Conservation (phyloP, 495 filamentous ascomycete species). For the Aspergillus carlsbadensis region DNA sequence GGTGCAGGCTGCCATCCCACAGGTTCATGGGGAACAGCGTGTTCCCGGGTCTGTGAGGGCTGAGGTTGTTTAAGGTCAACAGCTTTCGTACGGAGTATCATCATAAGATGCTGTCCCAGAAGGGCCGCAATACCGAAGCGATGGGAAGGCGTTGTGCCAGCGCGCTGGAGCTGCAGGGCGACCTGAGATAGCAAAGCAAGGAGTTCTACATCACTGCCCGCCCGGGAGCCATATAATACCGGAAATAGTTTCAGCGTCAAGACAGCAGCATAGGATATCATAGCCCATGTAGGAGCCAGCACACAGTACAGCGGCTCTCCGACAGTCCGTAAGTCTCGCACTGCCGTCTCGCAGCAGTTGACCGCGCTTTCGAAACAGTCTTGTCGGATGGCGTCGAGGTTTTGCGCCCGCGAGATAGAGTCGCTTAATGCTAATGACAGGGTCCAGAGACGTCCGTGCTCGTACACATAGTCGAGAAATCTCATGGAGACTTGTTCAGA, state of each 20-base stretch:
- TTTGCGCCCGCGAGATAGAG: not conserved
- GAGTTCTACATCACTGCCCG: conserved; percentile 21
- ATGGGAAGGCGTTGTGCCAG: conserved; percentile 25
- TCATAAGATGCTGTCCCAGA: conserved; percentile 26
- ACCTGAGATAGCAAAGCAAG: conserved; percentile 24
- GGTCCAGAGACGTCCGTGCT: conserved; percentile 29
- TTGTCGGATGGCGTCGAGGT: conserved; percentile 44
- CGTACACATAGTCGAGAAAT: conserved; percentile 26
- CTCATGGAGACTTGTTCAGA: conserved; percentile 21
- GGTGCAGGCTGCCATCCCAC: too few relatives aligned
- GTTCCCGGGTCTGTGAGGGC: not conserved
- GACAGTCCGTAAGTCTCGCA: conserved; percentile 20
- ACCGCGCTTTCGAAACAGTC: conserved; percentile 42
- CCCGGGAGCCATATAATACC: conserved; percentile 8
- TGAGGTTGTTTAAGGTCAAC: not conserved
- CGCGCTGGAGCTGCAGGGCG: conserved; percentile 23
- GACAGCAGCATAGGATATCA: conserved; percentile 30
- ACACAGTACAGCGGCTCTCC: conserved; percentile 31
- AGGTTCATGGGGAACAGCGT: too few relatives aligned
- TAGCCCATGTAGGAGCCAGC: conserved; percentile 34
- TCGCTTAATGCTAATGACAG: conserved; percentile 26
- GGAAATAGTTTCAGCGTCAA: conserved; percentile 26
- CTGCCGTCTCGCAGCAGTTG: conserved; percentile 24
- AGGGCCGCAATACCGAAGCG: conserved; percentile 29
- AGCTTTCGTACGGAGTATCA: conserved; percentile 20